phyloP scores from a whole-genome alignment of 1,284 basidiomycete species.

The Kwoniella shivajii region DNA sequence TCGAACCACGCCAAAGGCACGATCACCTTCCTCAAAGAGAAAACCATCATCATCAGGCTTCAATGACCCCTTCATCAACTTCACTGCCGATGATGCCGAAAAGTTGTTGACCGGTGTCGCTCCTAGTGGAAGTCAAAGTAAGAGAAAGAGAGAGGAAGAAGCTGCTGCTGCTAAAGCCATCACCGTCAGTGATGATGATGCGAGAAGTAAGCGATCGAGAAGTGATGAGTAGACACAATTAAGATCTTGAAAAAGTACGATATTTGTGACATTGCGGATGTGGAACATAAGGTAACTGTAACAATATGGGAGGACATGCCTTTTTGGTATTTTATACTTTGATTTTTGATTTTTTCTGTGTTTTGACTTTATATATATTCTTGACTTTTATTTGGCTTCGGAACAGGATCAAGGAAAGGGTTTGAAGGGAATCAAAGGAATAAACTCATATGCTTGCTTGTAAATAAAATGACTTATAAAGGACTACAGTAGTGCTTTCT shows the following conservation, averaged over 20 bases:
- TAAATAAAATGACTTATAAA: no score
- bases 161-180: constrained; percentile 11
- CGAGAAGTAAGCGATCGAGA: constrained; percentile 24
- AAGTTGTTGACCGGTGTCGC: constrained; percentile 49
- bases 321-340: not conserved
- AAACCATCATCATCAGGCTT: constrained; percentile 15
- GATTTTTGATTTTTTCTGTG: not conserved
- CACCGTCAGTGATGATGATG: constrained; percentile 10
- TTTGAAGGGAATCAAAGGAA: not conserved
- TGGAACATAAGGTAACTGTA: no score
- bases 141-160: constrained; percentile 41
- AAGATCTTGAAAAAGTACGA: no score
- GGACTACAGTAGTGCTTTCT: no score
- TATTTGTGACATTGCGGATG: no score
- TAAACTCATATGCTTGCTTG: not conserved
- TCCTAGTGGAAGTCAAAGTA: constrained; percentile 41
- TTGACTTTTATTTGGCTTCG: not conserved
- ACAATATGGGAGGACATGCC: not conserved
- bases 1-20: constrained; percentile 23
- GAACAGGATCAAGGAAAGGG: not conserved
- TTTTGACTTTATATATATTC: not conserved
- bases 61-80: constrained; percentile 50
- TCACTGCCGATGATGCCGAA: constrained; percentile 46
- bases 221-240: constrained; percentile 24
- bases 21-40: constrained; percentile 30